Conservation (phyloP, 2,329 filamentous ascomycete species). For the Diaporthe amygdali region DNA sequence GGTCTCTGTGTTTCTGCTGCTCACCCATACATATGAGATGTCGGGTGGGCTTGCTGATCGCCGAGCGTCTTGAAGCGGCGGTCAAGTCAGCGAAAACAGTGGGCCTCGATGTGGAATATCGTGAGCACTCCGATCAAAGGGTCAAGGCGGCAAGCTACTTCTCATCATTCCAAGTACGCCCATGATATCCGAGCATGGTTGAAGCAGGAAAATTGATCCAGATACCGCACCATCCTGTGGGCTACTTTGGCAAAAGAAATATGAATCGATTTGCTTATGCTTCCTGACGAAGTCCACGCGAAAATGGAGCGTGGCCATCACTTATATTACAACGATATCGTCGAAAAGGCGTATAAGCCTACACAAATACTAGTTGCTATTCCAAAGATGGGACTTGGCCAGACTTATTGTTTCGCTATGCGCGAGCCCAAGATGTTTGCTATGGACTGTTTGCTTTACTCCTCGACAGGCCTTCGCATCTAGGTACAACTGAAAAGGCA, state of each 20-base stretch:
- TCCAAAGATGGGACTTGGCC: not conserved
- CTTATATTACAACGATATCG: not conserved
- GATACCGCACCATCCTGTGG: not conserved
- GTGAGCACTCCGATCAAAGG: not conserved
- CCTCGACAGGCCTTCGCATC: not conserved
- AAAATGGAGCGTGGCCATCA: not conserved
- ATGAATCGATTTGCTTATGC: not conserved
- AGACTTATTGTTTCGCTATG: not conserved
- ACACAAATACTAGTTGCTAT: no score
- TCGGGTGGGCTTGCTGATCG: no score
- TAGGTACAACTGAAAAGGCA: not conserved
- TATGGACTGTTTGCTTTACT: not conserved
- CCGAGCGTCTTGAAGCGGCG: not conserved
- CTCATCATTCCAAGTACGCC: not conserved
- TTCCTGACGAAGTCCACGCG: not conserved
- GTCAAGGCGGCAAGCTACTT: not conserved
- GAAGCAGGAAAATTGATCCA: accelerated
- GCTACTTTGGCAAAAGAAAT: not conserved
- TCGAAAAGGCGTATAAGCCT: not conserved
- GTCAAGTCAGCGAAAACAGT: not conserved
- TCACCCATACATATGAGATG: not conserved
- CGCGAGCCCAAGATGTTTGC: not conserved
- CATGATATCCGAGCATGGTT: no score
- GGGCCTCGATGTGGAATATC: not conserved
- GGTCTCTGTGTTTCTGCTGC: accelerated